A percentile compares a stretch with the other conserved stretches of the same genome.
Evolutionary conservation across 1,139 yeast genomes (phyloP).

Genomic region (Hanseniaspora sp.): DNA sequence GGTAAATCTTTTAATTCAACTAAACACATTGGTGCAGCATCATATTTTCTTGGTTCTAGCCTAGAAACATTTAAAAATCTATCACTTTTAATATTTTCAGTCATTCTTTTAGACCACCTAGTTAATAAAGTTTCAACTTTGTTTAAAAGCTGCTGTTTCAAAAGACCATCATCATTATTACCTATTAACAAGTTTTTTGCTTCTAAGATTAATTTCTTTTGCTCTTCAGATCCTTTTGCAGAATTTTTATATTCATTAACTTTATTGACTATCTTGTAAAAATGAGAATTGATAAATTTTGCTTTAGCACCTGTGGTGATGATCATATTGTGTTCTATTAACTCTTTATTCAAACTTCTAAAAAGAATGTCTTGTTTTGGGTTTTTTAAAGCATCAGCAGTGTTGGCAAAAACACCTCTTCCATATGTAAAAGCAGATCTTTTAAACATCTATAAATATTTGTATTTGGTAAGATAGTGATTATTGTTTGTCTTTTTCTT

Average conservation of each 20-base stretch:
- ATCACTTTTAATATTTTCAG: constrained; percentile 52
- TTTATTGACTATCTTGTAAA: constrained; percentile 21
- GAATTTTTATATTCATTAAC: constrained; percentile 39
- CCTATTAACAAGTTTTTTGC: constrained; percentile 23
- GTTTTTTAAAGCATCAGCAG: constrained; percentile 26
- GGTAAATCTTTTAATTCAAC: constrained; percentile 77
- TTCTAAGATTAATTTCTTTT: constrained; percentile 22
- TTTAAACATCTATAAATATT: constrained; percentile 4
- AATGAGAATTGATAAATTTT: constrained; percentile 41
- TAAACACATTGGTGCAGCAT: constrained; percentile 83
- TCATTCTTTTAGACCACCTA: constrained; percentile 49
- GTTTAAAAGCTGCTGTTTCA: constrained; percentile 25
- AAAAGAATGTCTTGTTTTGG: constrained; percentile 45
- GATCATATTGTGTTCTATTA: constrained; percentile 56
- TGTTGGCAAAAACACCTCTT: constrained; percentile 7
- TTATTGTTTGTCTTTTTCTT: background rate
- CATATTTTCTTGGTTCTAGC: constrained; percentile 79
- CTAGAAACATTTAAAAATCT: constrained; percentile 82
- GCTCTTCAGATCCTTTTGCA: constrained; percentile 19
- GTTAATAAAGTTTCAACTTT: constrained; percentile 28
- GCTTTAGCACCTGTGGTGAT: constrained; percentile 65
- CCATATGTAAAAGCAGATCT: constrained; percentile 12
- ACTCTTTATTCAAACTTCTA: constrained; percentile 53
- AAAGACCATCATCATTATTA: constrained; percentile 16
- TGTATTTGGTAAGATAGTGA: background rate